Evolutionary conservation across 2,329 filamentous ascomycete genomes (phyloP).

Genomic region (Grosmannia clavigera): DNA sequence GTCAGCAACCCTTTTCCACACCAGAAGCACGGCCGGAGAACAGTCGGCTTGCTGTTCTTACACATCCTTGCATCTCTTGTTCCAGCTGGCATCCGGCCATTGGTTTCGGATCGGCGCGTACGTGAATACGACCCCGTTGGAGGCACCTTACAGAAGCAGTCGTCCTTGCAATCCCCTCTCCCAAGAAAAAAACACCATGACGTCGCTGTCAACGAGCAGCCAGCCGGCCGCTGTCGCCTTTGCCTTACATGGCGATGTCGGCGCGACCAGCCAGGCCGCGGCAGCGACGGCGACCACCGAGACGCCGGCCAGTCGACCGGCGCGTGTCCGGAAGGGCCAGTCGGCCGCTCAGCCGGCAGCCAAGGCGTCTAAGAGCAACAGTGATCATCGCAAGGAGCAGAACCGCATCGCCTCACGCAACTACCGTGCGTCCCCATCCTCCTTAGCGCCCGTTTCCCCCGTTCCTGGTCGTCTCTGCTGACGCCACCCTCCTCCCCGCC

Average conservation of each 20-base stretch:
- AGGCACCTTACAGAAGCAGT: too few species aligned
- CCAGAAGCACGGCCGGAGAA: too few species aligned
- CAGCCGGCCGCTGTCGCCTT: not conserved
- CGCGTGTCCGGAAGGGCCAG: not conserved
- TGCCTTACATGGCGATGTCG: not conserved
- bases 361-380: constrained; percentile 10
- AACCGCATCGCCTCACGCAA: constrained; percentile 16
- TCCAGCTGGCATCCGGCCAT: too few species aligned
- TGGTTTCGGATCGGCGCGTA: too few species aligned
- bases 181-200: not conserved
- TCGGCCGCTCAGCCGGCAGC: not conserved
- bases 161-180: too few species aligned
- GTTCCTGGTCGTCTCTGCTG: constrained; percentile 2
- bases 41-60: too few species aligned
- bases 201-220: not conserved
- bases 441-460: not conserved
- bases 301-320: not conserved
- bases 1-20: too few species aligned
- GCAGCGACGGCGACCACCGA: not conserved
- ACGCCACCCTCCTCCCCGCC: constrained; percentile 7
- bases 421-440: constrained; percentile 11
- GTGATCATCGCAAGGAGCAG: constrained; percentile 15
- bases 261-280: not conserved
- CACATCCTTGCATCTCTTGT: too few species aligned
- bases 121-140: too few species aligned